Conservation (phyloP, 2,329 filamentous ascomycete species). For the Xylariaceae sp. region DNA sequence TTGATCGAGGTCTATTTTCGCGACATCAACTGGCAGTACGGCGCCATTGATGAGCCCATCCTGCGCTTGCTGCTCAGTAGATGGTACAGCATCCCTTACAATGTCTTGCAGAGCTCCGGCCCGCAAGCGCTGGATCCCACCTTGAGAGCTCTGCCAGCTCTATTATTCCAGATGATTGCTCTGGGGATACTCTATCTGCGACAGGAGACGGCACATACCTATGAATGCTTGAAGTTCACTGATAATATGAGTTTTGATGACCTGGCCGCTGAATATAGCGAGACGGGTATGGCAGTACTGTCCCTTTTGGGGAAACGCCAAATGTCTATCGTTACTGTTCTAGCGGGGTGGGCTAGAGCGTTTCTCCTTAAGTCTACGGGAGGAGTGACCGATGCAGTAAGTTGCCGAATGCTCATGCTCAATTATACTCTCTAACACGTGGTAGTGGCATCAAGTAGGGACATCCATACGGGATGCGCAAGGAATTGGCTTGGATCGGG, state of each 20-base stretch:
- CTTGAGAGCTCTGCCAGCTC: constrained; percentile 53
- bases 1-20: constrained; percentile 52
- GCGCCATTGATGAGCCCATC: constrained; percentile 48
- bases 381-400: constrained; percentile 54
- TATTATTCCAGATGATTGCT: constrained; percentile 57
- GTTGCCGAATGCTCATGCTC: constrained; percentile 16
- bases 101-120: constrained; percentile 44
- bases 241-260: constrained; percentile 58
- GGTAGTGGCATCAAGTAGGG: constrained; percentile 53
- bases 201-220: constrained; percentile 42
- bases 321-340: constrained; percentile 52
- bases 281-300: constrained; percentile 51
- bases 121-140: constrained; percentile 48
- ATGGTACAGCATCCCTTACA: constrained; percentile 54
- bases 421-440: constrained; percentile 10
- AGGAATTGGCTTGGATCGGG: constrained; percentile 57
- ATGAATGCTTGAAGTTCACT: constrained; percentile 56
- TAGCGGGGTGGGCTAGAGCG: constrained; percentile 54
- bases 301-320: constrained; percentile 54
- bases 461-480: constrained; percentile 58
- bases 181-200: constrained; percentile 51
- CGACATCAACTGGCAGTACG: constrained; percentile 60
- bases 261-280: constrained; percentile 57
- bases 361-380: constrained; percentile 57
- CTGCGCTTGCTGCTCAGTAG: constrained; percentile 49